These are phyloP conservation scores for Podaxis pistillaris DNA, from an alignment of 768 basidiomycete species.

Conservation along the genomic window DNA sequence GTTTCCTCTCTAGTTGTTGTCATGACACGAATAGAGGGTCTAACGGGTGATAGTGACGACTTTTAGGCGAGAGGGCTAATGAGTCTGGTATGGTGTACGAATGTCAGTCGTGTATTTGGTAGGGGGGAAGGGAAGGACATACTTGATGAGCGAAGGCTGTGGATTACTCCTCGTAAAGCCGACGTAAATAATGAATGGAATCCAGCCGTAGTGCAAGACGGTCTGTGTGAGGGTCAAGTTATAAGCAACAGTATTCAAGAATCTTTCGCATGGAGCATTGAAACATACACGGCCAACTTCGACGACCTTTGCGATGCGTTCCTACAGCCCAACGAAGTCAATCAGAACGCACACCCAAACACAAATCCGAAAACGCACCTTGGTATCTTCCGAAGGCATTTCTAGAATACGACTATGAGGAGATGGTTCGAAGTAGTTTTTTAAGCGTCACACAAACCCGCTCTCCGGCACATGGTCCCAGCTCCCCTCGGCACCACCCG, in stretches of 20 bases:
- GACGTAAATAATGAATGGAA: constrained; percentile 94
- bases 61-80: constrained; percentile 88
- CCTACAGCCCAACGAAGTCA: constrained; percentile 40
- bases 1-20: not conserved
- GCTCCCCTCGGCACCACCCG: constrained; percentile 10
- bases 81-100: constrained; percentile 51
- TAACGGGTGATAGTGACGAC: constrained; percentile 3
- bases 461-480: not conserved
- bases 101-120: constrained; percentile 9
- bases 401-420: constrained; percentile 11
- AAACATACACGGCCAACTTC: constrained; percentile 76
- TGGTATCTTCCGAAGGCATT: constrained; percentile 93
- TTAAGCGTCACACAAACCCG: constrained; percentile 17
- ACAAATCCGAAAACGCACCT: constrained; percentile 43
- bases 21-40: constrained; percentile 19
- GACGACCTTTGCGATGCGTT: constrained; percentile 78
- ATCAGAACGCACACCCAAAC: not conserved
- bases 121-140: constrained; percentile 29
- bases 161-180: constrained; percentile 92
- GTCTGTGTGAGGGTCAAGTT: constrained; percentile 47
- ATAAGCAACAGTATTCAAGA: not conserved
- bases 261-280: not conserved
- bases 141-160: constrained; percentile 96
- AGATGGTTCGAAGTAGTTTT: constrained; percentile 18
- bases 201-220: constrained; percentile 92